Percentiles rank a stretch among this genome's conserved stretches.
Conservation (phyloP, 2,329 filamentous ascomycete species). For the Immersiporthe knoxdaviesiana region DNA sequence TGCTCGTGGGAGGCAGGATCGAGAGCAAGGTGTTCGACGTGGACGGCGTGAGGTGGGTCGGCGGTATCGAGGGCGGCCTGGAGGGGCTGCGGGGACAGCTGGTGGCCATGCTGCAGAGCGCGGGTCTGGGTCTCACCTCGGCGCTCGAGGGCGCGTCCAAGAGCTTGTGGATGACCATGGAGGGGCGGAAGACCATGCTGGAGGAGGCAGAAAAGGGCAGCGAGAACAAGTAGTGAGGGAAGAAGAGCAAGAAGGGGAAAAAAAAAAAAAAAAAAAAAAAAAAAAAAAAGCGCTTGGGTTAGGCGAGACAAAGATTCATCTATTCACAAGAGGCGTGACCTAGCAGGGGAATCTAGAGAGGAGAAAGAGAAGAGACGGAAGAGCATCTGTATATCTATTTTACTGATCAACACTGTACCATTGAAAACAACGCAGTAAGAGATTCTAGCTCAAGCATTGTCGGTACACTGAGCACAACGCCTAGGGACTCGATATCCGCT, state of each 20-base stretch:
- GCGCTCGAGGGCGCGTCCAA: constrained; percentile 80
- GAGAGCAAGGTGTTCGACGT: constrained; percentile 84
- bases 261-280: no score
- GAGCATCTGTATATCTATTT: background rate
- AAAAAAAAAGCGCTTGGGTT: background rate
- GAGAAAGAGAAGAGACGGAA: no score
- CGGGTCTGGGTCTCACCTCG: constrained; percentile 75
- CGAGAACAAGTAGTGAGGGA: constrained; percentile 34
- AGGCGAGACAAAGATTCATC: background rate
- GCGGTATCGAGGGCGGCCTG: constrained; percentile 79
- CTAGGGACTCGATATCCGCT: background rate
- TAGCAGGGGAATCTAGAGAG: background rate
- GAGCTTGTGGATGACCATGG: constrained; percentile 85
- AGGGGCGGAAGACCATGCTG: constrained; percentile 78
- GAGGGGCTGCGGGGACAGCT: constrained; percentile 81
- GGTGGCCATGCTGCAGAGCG: constrained; percentile 76
- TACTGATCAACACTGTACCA: constrained; percentile 6
- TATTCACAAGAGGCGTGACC: background rate
- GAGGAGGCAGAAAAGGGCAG: constrained; percentile 65
- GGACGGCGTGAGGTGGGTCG: constrained; percentile 66
- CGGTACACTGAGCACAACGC: background rate
- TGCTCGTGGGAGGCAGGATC: constrained; percentile 83
- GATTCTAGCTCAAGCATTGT: no score
- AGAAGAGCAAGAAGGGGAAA: no score
- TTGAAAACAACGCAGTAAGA: background rate